Evolutionary conservation across 1,284 basidiomycete species (phyloP).

Genomic region (Puccinia hordei): DNA sequence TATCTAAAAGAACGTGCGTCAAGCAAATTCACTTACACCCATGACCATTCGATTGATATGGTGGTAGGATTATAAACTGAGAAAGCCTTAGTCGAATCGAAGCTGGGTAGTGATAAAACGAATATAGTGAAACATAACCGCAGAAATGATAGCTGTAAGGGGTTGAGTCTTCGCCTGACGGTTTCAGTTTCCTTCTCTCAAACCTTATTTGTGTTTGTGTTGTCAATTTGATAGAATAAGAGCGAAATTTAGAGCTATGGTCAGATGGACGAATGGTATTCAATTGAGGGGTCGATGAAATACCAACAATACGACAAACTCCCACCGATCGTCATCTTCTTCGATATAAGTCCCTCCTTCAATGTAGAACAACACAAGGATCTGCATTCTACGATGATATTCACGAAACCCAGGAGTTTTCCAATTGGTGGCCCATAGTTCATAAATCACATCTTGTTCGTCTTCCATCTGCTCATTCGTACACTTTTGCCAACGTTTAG

Average conservation of each 20-base stretch:
- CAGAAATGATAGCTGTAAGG: conserved; percentile 77
- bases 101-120: conserved; percentile 90
- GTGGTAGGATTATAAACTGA: conserved; percentile 90
- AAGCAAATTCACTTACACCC: conserved; percentile 68
- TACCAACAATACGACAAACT: conserved; percentile 60
- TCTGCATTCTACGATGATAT: conserved; percentile 89
- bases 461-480: conserved; percentile 26
- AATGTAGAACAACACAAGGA: conserved; percentile 91
- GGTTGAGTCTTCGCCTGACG: conserved; percentile 61
- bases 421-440: conserved; percentile 70
- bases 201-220: conserved; percentile 64
- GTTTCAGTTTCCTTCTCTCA: conserved; percentile 73
- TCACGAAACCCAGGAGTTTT: conserved; percentile 84
- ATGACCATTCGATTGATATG: conserved; percentile 85
- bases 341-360: conserved; percentile 92
- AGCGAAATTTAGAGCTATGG: not conserved
- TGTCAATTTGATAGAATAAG: not conserved
- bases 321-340: conserved; percentile 62
- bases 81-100: conserved; percentile 79
- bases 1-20: not conserved
- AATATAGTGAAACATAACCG: conserved; percentile 87
- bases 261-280: not conserved
- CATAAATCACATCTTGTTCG: conserved; percentile 52
- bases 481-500: conserved; percentile 37
- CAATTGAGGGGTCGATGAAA: not conserved